Evolutionary conservation across 768 basidiomycete species (phyloP).

Genomic region (Termitomyces sp.): DNA sequence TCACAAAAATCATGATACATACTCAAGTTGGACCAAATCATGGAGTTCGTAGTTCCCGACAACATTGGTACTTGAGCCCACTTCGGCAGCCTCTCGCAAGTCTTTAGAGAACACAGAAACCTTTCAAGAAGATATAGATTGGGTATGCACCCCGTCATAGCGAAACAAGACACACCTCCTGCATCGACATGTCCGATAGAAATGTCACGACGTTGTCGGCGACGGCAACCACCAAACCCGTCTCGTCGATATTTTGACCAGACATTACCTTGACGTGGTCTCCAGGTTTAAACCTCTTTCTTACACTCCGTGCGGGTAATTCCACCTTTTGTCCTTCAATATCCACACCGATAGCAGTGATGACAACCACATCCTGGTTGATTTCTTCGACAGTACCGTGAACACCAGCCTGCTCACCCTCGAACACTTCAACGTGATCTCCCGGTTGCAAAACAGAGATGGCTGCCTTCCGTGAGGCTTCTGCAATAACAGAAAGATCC

Average conservation of each 20-base stretch:
- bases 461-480: constrained; percentile 87
- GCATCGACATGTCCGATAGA: constrained; percentile 94
- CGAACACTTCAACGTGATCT: constrained; percentile 95
- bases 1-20: constrained; percentile 24
- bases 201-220: constrained; percentile 91
- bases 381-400: constrained; percentile 92
- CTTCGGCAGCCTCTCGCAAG: constrained; percentile 94
- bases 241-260: constrained; percentile 91
- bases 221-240: constrained; percentile 91
- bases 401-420: constrained; percentile 92
- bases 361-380: constrained; percentile 77
- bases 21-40: constrained; percentile 97
- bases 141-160: background rate
- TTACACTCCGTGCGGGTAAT: constrained; percentile 79
- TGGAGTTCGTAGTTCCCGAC: constrained; percentile 95
- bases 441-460: constrained; percentile 94
- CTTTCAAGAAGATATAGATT: constrained; percentile 29
- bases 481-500: constrained; percentile 87
- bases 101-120: constrained; percentile 98
- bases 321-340: constrained; percentile 85
- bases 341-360: constrained; percentile 76
- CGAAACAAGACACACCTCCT: constrained; percentile 56
- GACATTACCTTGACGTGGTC: constrained; percentile 99
- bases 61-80: constrained; percentile 85
- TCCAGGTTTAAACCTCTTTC: constrained; percentile 94